Percentiles rank a stretch among this genome's conserved stretches.
Conservation (phyloP, 2,329 filamentous ascomycete species). For the Ophiostoma himal-ulmi region DNA sequence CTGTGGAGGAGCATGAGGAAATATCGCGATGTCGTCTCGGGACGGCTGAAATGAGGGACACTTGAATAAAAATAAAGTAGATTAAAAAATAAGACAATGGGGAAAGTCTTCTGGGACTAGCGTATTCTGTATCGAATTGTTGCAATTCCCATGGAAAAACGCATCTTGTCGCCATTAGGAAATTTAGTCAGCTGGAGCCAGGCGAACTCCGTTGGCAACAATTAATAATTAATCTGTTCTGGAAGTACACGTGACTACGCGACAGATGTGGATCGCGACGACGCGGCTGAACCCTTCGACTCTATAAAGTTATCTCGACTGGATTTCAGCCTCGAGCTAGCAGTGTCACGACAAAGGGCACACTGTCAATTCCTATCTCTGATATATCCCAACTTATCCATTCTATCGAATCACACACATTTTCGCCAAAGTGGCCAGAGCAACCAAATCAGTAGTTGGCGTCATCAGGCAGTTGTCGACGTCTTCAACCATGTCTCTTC, state of each 20-base stretch:
- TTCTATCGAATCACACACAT: no score
- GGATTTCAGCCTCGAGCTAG: not conserved
- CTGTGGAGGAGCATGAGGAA: not conserved
- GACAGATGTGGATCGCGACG: not conserved
- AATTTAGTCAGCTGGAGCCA: not conserved
- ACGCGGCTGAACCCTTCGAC: not conserved
- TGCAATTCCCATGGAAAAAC: not conserved
- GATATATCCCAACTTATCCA: no score
- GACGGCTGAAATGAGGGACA: not conserved
- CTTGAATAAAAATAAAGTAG: not conserved
- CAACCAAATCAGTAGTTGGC: not conserved
- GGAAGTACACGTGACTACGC: not conserved
- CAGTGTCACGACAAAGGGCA: no score
- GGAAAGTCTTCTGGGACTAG: not conserved
- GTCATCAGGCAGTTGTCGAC: constrained; percentile 17
- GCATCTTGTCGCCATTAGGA: not conserved
- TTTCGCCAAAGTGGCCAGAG: not conserved
- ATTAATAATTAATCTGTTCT: not conserved
- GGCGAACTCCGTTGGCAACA: not conserved
- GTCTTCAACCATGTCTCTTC: constrained; percentile 21
- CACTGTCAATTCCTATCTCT: no score
- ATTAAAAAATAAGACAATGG: not conserved
- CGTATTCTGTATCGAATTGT: not conserved
- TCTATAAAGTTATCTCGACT: not conserved
- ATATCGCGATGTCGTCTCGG: not conserved